Base-by-base conservation (phyloP, 2,329 filamentous ascomycete genomes). In the Harringtonia aguacate region DNA sequence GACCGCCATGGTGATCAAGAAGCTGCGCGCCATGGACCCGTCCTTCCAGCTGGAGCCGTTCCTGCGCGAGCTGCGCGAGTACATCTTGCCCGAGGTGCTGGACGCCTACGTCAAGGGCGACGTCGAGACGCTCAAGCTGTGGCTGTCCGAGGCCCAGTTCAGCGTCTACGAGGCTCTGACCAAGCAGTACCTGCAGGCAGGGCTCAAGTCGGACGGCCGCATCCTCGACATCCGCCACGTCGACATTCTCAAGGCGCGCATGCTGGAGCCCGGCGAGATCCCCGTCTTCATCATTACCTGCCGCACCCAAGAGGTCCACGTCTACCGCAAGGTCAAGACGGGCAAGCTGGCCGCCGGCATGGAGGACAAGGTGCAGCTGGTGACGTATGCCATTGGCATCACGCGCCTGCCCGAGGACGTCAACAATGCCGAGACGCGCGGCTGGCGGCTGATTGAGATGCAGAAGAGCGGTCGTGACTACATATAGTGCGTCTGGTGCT, bases 31-130 rank as follows among this genome's bases (percentile, higher is more conserved):
- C 55, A 95, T 97, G 79, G 92, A 98, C 55, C 90, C 92, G 6
- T 76, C 74, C 52, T 98, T 98, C 73, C 87, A 95, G 61, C 77
- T 95, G 54, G 92, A 98, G 64, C 85, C 88, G 1, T 98, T 97
- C 71, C 68, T 97, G 41, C 84, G 86, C 52, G 92, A 98, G 57
- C 85, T 98, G 66, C 85, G 92, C 61, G 90, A 97, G 66, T 98
- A 97, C 64, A 97, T 98, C 44, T 75, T 98, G 1, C 92, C 92
- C 8, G 92, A 98, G 66, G 92, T 97, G 3, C 75, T 98, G 17
- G 92, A 98, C 59, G 92, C 92, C 21, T 98, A 98, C 56, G 92
- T 98, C 56, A 97, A 95, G 72, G 92, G 89, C 37, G 92, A 98
- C 55, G 75, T 83, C 12, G 86, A 90, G 61, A 90, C 86, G 0